Evolutionary conservation across 305 asterid species (phyloP).

Genomic region (Ilex paraguariensis): DNA sequence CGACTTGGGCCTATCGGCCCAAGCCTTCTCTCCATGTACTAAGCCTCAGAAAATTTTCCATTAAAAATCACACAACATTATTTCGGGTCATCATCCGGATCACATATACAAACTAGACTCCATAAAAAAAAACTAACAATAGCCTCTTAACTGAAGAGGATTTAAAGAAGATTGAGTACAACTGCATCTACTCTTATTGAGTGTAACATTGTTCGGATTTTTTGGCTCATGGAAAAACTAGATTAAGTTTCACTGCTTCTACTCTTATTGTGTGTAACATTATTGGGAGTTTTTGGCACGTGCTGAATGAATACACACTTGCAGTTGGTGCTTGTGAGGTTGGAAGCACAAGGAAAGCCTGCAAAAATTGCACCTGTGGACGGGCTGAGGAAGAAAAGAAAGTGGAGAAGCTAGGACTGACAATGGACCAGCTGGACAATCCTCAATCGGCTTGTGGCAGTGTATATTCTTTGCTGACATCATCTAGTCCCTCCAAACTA

Average conservation of each 20-base stretch:
- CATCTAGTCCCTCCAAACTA: no score
- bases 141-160: slow-evolving; percentile 92
- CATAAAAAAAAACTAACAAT: no score
- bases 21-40: no score
- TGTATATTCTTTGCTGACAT: slow-evolving; percentile 32
- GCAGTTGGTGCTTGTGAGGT: slow-evolving; percentile 78
- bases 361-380: slow-evolving; percentile 92
- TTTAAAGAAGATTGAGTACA: slow-evolving; percentile 35
- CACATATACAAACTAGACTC: no score
- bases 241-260: no score
- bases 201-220: not conserved
- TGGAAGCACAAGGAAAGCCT: slow-evolving; percentile 81
- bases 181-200: not conserved
- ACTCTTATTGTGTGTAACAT: not conserved
- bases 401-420: slow-evolving; percentile 68
- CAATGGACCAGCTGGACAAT: slow-evolving; percentile 70
- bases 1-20: no score
- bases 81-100: no score
- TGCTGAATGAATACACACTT: slow-evolving; percentile 10
- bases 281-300: not conserved
- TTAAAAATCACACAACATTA: no score
- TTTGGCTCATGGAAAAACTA: not conserved
- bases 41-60: no score
- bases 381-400: slow-evolving; percentile 86
- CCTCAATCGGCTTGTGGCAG: slow-evolving; percentile 97